Conservation (phyloP, 495 filamentous ascomycete species). For the Amniculicola lignicola region DNA sequence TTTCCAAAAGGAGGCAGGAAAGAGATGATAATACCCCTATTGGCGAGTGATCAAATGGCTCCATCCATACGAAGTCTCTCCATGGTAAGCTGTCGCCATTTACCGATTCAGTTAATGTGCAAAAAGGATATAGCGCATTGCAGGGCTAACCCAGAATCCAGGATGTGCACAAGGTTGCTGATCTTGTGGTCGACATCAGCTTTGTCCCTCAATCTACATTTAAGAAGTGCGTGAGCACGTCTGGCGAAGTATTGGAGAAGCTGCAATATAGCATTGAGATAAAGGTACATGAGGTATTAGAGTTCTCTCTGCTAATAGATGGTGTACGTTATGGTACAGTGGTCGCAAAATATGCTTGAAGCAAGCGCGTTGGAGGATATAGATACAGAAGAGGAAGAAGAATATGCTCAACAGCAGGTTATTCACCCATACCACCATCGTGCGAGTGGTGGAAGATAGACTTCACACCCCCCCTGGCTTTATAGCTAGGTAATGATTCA, state of each 20-base stretch:
- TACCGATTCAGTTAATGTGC: neutral
- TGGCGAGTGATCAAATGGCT: conserved; percentile 1
- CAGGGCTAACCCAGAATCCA: too few species aligned
- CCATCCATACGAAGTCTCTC: neutral
- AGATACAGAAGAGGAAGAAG: too few species aligned
- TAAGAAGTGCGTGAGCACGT: neutral
- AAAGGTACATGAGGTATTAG: neutral
- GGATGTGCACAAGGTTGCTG: conserved; percentile 15
- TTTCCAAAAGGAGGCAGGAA: neutral
- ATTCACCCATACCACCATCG: too few species aligned
- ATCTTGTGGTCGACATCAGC: conserved; percentile 3
- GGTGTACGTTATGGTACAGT: conserved; percentile 13
- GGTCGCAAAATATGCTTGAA: conserved; percentile 14
- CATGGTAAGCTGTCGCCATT: neutral
- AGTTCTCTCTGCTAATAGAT: conserved; percentile 15
- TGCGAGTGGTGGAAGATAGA: too few species aligned
- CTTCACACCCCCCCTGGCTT: too few species aligned
- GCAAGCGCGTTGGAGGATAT: too few species aligned
- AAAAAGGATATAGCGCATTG: too few species aligned
- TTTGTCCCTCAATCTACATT: conserved; percentile 7
- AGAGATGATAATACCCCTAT: neutral
- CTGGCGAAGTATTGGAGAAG: neutral
- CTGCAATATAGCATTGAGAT: conserved; percentile 10
- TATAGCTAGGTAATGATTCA: too few species aligned
- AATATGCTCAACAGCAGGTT: too few species aligned